Conservation (phyloP, 768 basidiomycete species). For the Hydnomerulius pinastri region DNA sequence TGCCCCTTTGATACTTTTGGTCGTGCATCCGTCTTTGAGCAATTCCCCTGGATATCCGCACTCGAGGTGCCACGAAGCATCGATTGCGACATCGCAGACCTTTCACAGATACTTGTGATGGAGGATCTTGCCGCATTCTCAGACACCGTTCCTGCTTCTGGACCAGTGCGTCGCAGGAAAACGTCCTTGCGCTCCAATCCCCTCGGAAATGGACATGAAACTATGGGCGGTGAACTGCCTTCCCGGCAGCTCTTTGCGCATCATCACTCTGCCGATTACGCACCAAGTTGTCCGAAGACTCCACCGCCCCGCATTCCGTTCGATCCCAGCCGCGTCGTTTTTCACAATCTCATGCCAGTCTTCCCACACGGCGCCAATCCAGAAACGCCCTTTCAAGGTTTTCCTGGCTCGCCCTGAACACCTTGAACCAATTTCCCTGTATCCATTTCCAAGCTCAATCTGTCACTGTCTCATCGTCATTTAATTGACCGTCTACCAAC, state of each 20-base stretch:
- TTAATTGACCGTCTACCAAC: conserved; percentile 29
- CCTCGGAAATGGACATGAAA: conserved; percentile 32
- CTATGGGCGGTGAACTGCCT: conserved; percentile 14
- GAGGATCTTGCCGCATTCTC: conserved; percentile 23
- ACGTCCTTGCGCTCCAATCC: conserved; percentile 52
- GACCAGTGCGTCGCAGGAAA: conserved; percentile 64
- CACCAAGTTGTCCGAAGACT: conserved; percentile 28
- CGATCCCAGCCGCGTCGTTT: conserved; percentile 50
- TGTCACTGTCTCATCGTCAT: conserved; percentile 27
- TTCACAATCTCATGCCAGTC: conserved; percentile 66
- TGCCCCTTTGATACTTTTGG: conserved; percentile 38
- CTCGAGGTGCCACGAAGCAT: conserved; percentile 49
- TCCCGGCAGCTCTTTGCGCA: conserved; percentile 21
- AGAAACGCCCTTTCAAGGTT: conserved; percentile 12
- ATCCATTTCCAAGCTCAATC: conserved; percentile 11
- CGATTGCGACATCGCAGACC: conserved; percentile 63
- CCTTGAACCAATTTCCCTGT: conserved; percentile 1
- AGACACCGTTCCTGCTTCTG: conserved; percentile 34
- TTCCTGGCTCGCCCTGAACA: conserved; percentile 4
- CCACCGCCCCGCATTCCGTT: conserved; percentile 40
- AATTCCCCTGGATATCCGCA: conserved; percentile 67
- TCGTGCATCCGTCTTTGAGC: conserved; percentile 50
- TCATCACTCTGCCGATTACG: conserved; percentile 30
- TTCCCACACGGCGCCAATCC: conserved; percentile 33
- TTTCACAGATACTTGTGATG: conserved; percentile 53